Conservation (phyloP, 1,139 yeast species). For the Maudiozyma humilis region DNA sequence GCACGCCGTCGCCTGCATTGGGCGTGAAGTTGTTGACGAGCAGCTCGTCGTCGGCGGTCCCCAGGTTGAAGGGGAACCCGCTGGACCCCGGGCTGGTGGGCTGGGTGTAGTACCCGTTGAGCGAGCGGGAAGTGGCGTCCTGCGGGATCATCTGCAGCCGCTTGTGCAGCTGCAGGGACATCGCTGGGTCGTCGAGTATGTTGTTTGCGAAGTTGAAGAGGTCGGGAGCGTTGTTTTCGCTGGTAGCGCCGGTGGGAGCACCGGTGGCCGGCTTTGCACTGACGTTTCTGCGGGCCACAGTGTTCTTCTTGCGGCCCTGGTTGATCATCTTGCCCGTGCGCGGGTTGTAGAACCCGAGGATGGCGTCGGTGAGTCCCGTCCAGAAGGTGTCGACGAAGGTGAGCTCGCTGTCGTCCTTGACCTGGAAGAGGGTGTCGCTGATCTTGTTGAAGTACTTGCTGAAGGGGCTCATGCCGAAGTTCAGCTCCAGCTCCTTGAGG, state of each 20-base stretch:
- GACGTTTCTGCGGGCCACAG: not conserved
- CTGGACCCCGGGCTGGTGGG: constrained; percentile 26
- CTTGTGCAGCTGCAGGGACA: constrained; percentile 24
- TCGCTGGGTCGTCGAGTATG: constrained; percentile 11
- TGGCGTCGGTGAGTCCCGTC: constrained; percentile 23
- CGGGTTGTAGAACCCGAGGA: constrained; percentile 24
- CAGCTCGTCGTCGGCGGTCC: constrained; percentile 8
- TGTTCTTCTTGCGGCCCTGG: constrained; percentile 8
- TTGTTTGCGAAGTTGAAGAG: constrained; percentile 3
- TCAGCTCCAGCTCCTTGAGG: constrained; percentile 27
- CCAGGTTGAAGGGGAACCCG: constrained; percentile 7
- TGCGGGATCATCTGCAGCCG: constrained; percentile 23
- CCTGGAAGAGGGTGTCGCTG: constrained; percentile 26
- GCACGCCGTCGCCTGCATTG: not conserved
- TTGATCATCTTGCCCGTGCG: constrained; percentile 24
- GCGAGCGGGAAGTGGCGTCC: constrained; percentile 21
- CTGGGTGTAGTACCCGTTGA: constrained; percentile 27
- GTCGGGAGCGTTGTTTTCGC: constrained; percentile 2
- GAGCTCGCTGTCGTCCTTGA: constrained; percentile 26
- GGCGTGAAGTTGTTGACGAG: constrained; percentile 4
- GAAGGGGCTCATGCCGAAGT: constrained; percentile 28
- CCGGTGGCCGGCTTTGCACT: not conserved
- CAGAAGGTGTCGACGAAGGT: constrained; percentile 23
- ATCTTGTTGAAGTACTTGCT: constrained; percentile 27
- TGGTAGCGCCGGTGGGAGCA: too few species aligned